Evolutionary conservation across 2,329 filamentous ascomycete species (phyloP), one percentile per base, ranked within the genome.

Genomic region (Cladosporium sp.): DNA sequence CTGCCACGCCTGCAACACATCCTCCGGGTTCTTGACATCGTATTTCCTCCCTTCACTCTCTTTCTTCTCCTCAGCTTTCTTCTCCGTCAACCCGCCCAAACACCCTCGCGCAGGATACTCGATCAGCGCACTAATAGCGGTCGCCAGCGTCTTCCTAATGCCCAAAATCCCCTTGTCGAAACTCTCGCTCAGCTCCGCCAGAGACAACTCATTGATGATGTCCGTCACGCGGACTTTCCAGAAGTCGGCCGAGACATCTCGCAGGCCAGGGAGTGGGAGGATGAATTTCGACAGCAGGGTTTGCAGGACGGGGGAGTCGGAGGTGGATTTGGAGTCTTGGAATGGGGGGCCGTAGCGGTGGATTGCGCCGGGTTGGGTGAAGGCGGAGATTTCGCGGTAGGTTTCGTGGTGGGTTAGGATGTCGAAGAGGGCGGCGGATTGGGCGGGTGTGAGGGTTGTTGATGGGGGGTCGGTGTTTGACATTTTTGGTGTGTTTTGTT

Each of bases 151-250:
- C 69, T 89, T 90, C 45, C 87, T 76, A 52, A 83, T 82, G 0
- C 87, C 87, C 57, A 92, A 69, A 0, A 81, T 76, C 12, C 85
- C 86, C 67, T 89, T 89, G 65, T 92, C 87, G 61, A 90, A 92
- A 63, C 85, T 89, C 66, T 92, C 87, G 1, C 85, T 89, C 27
- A 92, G 71, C 43, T 88, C 81, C 2, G 82, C 85, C 27, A 82
- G 77, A 7, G 77, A 82, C 48, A 92, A 71, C 59, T 80, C 75
- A 58, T 72, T 69, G 58, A 88, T 71, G 13, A 88, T 66, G 1
- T 76, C 75, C 56, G 80, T 77, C 19, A 85, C 72, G 38, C 79
- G 75, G n/a, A 75, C 71, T 29, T 73, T 74, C 84, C 84, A 89
- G 66, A 86, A 88, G 3, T 79, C 78, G 1, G 71, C 63, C 0